Percentiles rank a stretch among this genome's conserved stretches.
These are phyloP conservation scores for Pelargonium australe DNA, from an alignment of 441 rosid genomes.

Conservation along the genomic window DNA sequence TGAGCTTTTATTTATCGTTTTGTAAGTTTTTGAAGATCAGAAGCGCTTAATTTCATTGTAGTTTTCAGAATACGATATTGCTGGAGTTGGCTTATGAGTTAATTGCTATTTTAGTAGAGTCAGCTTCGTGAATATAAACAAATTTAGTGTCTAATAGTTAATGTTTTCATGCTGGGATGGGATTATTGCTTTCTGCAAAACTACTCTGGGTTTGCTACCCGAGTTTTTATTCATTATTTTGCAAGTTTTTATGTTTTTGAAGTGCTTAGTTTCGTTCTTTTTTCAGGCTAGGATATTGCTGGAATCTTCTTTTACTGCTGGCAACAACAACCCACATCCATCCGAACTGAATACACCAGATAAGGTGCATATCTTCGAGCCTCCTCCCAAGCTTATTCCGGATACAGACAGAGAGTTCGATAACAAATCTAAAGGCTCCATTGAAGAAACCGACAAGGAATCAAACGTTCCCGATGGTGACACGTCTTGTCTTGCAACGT, in stretches of 20 bases:
- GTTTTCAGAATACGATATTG: conserved; percentile 73
- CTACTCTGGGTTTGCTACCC: background rate
- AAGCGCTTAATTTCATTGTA: conserved; percentile 15
- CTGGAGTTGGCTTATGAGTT: conserved; percentile 30
- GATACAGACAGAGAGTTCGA: conserved; percentile 38
- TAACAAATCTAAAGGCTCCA: conserved; percentile 42
- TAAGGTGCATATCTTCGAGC: conserved; percentile 29
- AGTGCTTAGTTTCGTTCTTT: conserved; percentile 16
- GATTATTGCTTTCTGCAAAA: background rate
- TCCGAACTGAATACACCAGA: conserved; percentile 25
- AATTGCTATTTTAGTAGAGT: too few species aligned
- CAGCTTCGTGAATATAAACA: too few species aligned
- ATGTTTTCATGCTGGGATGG: background rate
- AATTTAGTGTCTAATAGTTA: too few species aligned
- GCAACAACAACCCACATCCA: conserved; percentile 30
- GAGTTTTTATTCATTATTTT: background rate
- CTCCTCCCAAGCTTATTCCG: conserved; percentile 30
- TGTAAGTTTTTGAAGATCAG: background rate
- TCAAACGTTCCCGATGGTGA: conserved; percentile 52
- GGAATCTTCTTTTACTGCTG: conserved; percentile 47
- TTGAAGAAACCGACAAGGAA: conserved; percentile 55
- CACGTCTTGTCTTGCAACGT: conserved; percentile 78
- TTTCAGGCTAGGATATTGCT: conserved; percentile 81
- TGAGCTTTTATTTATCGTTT: background rate
- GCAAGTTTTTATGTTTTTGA: background rate